Conservation (phyloP, 139 green algal species). For the Spirogloea muscicola region DNA sequence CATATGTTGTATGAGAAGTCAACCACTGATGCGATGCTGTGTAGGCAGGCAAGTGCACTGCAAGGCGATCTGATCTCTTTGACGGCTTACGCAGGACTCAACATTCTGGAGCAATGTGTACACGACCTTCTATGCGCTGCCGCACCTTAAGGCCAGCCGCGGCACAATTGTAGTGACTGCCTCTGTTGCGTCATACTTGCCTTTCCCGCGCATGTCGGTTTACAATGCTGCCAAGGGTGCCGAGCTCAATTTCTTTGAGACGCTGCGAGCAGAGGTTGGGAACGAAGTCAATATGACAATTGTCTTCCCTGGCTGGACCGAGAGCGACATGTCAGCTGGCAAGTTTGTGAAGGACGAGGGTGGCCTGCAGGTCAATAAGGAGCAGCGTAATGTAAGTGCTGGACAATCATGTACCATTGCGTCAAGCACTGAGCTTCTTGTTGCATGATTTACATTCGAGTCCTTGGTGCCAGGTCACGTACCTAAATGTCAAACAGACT, state of each 20-base stretch:
- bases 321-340: conserved; percentile 39
- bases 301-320: conserved; percentile 24
- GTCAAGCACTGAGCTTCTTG: too few species aligned
- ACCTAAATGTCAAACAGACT: too few species aligned
- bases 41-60: too few species aligned
- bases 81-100: conserved; percentile 19
- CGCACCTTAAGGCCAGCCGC: conserved; percentile 23
- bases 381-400: conserved; percentile 31
- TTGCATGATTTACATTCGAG: too few species aligned
- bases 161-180: conserved; percentile 37
- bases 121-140: conserved; percentile 41
- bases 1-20: too few species aligned
- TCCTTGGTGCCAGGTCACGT: too few species aligned
- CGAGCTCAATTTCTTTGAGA: conserved; percentile 44
- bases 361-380: conserved; percentile 3
- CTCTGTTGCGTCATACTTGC: conserved; percentile 37
- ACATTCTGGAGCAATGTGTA: conserved; percentile 40
- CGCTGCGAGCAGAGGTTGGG: conserved; percentile 31
- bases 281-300: conserved; percentile 35
- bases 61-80: too few species aligned
- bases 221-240: conserved; percentile 43
- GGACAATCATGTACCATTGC: too few species aligned
- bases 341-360: conserved; percentile 40
- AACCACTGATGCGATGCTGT: too few species aligned
- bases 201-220: conserved; percentile 29